Percentiles rank a stretch among this genome's conserved stretches.
Conservation (phyloP, 2,329 filamentous ascomycete genomes). For the Penicillium glabrum region DNA sequence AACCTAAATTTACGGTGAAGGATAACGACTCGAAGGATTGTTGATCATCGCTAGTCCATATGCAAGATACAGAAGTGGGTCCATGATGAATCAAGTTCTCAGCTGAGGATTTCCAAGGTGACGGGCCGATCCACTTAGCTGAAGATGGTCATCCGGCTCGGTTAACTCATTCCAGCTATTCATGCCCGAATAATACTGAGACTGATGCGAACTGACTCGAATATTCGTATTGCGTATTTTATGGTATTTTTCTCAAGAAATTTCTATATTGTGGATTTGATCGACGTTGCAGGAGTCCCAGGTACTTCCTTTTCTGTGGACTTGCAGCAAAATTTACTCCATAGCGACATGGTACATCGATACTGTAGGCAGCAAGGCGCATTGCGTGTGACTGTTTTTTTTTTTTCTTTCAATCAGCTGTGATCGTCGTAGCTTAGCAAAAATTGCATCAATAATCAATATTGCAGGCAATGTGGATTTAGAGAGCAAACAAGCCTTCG, state of each 20-base stretch:
- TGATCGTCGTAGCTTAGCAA: neutral
- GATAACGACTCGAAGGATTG: neutral
- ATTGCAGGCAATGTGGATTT: neutral
- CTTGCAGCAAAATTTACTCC: neutral
- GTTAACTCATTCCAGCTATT: neutral
- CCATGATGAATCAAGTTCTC: neutral
- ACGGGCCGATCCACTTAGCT: neutral
- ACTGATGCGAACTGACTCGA: neutral
- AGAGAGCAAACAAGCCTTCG: neutral
- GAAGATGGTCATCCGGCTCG: neutral
- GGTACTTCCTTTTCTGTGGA: neutral
- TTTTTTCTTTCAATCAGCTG: neutral
- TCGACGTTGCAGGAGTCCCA: neutral
- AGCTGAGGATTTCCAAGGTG: neutral
- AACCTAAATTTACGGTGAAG: neutral
- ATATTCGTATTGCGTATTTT: neutral
- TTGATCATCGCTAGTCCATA: neutral
- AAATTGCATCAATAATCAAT: neutral
- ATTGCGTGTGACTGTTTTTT: neutral
- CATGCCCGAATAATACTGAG: neutral
- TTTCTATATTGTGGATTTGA: neutral
- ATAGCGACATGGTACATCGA: neutral
- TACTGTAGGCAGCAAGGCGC: neutral
- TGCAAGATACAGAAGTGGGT: neutral
- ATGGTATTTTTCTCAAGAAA: neutral